phyloP scores from a whole-genome alignment of 192 early-diverging fungal species.

The Kappamyces sp. region DNA sequence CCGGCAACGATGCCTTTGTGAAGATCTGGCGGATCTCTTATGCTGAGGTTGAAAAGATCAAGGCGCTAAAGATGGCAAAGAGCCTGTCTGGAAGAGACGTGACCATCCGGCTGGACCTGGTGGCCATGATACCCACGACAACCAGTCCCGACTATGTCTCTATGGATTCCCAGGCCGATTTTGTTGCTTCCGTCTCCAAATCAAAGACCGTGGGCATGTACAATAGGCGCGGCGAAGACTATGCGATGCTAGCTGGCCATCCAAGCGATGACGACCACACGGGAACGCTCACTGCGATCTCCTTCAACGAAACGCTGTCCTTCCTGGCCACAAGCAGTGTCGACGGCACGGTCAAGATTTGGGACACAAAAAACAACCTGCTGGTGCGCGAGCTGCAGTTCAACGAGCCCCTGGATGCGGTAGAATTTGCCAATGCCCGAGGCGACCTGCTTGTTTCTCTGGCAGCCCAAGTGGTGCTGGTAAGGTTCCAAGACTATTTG shows the following conservation, averaged over 20 bases:
- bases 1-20: neutral
- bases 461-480: slow-evolving; percentile 36
- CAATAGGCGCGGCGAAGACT: too few relatives aligned
- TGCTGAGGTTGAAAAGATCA: neutral
- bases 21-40: neutral
- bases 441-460: slow-evolving; percentile 43
- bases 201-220: too few relatives aligned
- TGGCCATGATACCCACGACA: too few relatives aligned
- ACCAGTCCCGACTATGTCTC: too few relatives aligned
- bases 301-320: slow-evolving; percentile 10
- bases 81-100: too few relatives aligned
- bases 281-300: slow-evolving; percentile 23
- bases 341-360: slow-evolving; percentile 48
- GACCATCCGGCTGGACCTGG: too few relatives aligned
- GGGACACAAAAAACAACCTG: slow-evolving; percentile 33
- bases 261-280: slow-evolving; percentile 43
- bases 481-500: slow-evolving; percentile 45
- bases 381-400: slow-evolving; percentile 47
- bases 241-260: slow-evolving; percentile 12
- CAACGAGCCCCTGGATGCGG: slow-evolving; percentile 26
- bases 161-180: too few relatives aligned
- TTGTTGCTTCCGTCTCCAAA: too few relatives aligned
- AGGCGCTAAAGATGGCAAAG: too few relatives aligned
- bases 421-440: slow-evolving; percentile 37
- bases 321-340: slow-evolving; percentile 34